These are phyloP conservation scores for Pichia nanzhaoensis DNA, from an alignment of 805 yeast species.

Conservation along the genomic window DNA sequence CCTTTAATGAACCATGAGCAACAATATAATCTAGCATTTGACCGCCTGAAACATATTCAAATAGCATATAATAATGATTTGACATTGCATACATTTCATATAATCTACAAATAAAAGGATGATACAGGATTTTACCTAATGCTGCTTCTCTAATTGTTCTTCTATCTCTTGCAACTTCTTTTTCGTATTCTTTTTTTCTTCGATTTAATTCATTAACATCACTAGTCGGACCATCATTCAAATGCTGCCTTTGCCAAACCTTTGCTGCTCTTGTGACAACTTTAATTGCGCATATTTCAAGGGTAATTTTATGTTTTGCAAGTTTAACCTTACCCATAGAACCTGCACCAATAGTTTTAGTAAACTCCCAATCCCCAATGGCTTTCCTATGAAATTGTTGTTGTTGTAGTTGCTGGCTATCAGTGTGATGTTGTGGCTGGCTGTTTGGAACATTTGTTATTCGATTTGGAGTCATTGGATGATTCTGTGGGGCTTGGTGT, in stretches of 20 bases:
- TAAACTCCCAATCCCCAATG: conserved; percentile 95
- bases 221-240: conserved; percentile 58
- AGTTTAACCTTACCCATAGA: conserved; percentile 98
- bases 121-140: conserved; percentile 79
- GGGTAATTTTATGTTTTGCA: conserved; percentile 77
- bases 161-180: conserved; percentile 83
- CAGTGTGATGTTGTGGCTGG: conserved; percentile 5
- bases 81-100: conserved; percentile 96
- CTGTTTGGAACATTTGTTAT: conserved; percentile 6
- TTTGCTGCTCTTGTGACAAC: conserved; percentile 87
- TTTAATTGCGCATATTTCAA: conserved; percentile 84
- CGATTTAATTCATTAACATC: conserved; percentile 51
- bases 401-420: conserved; percentile 5
- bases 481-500: conserved; percentile 3
- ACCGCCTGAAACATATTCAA: conserved; percentile 95
- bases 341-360: conserved; percentile 95
- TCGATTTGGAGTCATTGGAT: conserved; percentile 8
- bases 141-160: conserved; percentile 96
- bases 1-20: conserved; percentile 90
- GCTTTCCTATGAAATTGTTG: conserved; percentile 66
- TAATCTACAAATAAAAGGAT: conserved; percentile 85
- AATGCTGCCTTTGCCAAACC: conserved; percentile 64
- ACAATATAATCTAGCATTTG: conserved; percentile 96
- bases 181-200: conserved; percentile 64
- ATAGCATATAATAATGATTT: conserved; percentile 92